Evolutionary conservation across 2,329 filamentous ascomycete genomes (phyloP).

Genomic region (Cladosporium sp.): DNA sequence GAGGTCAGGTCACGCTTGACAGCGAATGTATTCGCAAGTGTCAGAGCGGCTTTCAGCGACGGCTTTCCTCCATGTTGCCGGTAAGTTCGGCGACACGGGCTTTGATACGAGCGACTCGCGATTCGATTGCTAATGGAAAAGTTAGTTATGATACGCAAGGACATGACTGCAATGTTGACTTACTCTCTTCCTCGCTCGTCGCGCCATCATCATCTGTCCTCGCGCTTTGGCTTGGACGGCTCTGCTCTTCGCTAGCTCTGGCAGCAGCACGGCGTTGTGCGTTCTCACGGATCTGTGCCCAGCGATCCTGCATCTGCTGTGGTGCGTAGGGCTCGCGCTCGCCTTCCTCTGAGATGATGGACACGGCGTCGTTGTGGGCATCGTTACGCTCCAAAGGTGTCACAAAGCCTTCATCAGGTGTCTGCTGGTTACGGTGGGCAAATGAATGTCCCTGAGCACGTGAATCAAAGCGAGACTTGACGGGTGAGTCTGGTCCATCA

Average conservation of each 20-base stretch:
- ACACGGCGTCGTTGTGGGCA: constrained; percentile 36
- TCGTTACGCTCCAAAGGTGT: constrained; percentile 25
- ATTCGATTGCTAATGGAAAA: constrained; percentile 75
- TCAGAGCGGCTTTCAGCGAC: background rate
- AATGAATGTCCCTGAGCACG: constrained; percentile 19
- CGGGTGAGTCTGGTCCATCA: constrained; percentile 9
- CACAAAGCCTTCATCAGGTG: constrained; percentile 19
- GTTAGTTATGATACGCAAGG: background rate
- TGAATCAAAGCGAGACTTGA: constrained; percentile 18
- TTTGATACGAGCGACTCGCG: constrained; percentile 95
- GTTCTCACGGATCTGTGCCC: constrained; percentile 95
- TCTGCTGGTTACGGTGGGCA: constrained; percentile 22
- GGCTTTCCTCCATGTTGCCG: constrained; percentile 32
- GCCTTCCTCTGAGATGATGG: constrained; percentile 45
- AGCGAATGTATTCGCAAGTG: background rate
- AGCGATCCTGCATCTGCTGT: constrained; percentile 64
- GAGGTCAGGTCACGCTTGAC: background rate
- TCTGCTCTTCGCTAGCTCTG: constrained; percentile 66
- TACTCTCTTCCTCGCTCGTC: constrained; percentile 93
- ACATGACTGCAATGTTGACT: constrained; percentile 44
- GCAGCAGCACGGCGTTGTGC: constrained; percentile 76
- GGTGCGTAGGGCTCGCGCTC: constrained; percentile 39
- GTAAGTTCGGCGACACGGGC: constrained; percentile 94
- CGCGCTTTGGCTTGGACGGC: constrained; percentile 47
- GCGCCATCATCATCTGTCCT: constrained; percentile 75